Evolutionary conservation across 2,329 filamentous ascomycete genomes (phyloP).

Genomic region (Stachybotrys echinatus): DNA sequence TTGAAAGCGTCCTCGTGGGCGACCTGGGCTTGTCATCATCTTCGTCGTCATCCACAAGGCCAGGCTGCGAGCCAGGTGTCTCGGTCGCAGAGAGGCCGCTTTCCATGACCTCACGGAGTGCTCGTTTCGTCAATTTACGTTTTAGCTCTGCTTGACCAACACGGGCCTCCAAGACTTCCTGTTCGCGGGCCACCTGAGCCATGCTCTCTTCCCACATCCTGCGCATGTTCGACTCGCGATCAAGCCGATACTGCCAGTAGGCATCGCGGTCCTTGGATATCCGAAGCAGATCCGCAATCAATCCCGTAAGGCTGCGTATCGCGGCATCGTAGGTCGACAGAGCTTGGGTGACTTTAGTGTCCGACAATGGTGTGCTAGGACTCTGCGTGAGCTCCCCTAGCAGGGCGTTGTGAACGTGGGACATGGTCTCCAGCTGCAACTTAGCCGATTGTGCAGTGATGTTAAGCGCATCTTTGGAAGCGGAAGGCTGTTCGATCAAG

Average conservation of each 20-base stretch:
- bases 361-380: constrained; percentile 67
- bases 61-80: constrained; percentile 19
- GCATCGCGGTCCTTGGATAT: constrained; percentile 92
- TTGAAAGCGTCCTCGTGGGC: constrained; percentile 33
- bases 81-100: constrained; percentile 30
- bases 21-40: constrained; percentile 28
- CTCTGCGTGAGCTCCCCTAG: constrained; percentile 62
- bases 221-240: constrained; percentile 85
- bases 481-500: constrained; percentile 65
- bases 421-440: constrained; percentile 85
- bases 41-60: constrained; percentile 24
- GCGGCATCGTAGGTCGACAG: constrained; percentile 83
- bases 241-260: constrained; percentile 94
- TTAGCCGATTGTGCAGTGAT: constrained; percentile 95
- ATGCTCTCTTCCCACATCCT: constrained; percentile 99
- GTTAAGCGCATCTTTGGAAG: constrained; percentile 88
- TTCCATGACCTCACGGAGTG: constrained; percentile 79
- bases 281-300: constrained; percentile 81
- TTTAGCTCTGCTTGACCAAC: constrained; percentile 89
- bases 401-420: constrained; percentile 78
- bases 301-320: constrained; percentile 77
- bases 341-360: constrained; percentile 71
- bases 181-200: constrained; percentile 91
- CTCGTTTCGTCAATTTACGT: constrained; percentile 81
- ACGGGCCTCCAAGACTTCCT: constrained; percentile 82